A percentile compares a stretch with the other conserved stretches of the same genome.
Conservation (phyloP, 2,329 filamentous ascomycete genomes). For the Zymoseptoria tritici region DNA sequence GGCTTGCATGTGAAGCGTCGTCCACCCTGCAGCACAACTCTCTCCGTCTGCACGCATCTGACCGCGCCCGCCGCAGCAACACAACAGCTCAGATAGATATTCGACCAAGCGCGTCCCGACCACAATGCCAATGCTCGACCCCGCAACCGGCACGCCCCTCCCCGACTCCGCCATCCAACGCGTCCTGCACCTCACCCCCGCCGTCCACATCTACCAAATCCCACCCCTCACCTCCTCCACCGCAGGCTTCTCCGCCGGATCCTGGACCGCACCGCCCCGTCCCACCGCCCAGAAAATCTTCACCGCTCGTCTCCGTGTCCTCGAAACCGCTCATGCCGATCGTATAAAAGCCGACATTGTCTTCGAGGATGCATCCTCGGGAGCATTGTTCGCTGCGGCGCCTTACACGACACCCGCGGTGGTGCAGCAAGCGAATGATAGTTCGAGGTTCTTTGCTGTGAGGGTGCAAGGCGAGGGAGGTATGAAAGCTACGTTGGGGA, state of each 20-base stretch:
- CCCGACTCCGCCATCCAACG: slow-evolving; percentile 73
- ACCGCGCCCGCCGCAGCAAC: not conserved
- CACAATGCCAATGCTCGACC: slow-evolving; percentile 60
- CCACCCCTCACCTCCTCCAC: slow-evolving; percentile 65
- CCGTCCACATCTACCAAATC: slow-evolving; percentile 81
- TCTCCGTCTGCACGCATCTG: too few relatives aligned
- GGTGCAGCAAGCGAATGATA: slow-evolving; percentile 73
- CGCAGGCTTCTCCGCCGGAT: slow-evolving; percentile 68
- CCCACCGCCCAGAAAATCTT: slow-evolving; percentile 68
- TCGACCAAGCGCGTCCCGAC: not conserved
- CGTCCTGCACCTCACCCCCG: slow-evolving; percentile 66
- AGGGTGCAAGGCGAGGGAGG: slow-evolving; percentile 68
- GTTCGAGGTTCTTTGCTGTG: slow-evolving; percentile 75
- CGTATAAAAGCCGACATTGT: slow-evolving; percentile 52
- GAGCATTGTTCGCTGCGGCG: slow-evolving; percentile 74
- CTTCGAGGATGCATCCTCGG: slow-evolving; percentile 66
- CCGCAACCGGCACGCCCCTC: slow-evolving; percentile 53
- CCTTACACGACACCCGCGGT: slow-evolving; percentile 61
- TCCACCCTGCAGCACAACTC: too few relatives aligned
- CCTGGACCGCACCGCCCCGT: slow-evolving; percentile 64
- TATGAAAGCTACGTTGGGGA: slow-evolving; percentile 69
- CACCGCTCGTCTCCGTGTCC: slow-evolving; percentile 64
- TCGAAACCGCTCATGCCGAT: slow-evolving; percentile 27
- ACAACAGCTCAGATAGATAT: not conserved
- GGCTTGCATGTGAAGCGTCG: not conserved